Base-by-base conservation (phyloP, 2,329 filamentous ascomycete species). In the Mycocentrospora acerina region DNA sequence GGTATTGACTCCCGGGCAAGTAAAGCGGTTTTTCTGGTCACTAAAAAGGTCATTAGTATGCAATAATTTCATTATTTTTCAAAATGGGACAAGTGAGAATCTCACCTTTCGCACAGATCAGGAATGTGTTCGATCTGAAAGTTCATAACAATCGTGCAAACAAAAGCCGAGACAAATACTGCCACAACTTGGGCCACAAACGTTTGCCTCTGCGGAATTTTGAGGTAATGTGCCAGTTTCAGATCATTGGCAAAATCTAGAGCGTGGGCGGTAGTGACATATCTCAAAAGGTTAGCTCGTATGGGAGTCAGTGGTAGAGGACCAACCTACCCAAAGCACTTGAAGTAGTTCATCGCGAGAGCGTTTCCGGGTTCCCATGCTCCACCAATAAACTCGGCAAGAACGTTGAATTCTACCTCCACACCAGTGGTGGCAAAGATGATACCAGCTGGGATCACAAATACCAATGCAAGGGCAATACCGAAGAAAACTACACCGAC, bases 121-220 rank as follows among this genome's bases (percentile, higher is more conserved):
- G 67, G 54, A 31, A 80, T 79, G 44, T 70, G 44, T 7, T 34
- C 58, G 62, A 78, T 70, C 55, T 77, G 74, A 50, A 68, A 72
- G 46, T 69, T 65, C 41, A 68, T 55, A 2, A 79, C 71, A 11
- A 71, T 74, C 3, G 73, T 71, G 44, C 72, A 75, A 28, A 78
- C 71, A 30, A 79, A 66, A 1, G 73, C 77, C 32, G 74, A 76
- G 14, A 79, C 62, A 14, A 81, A 66, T 2, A 77, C 82, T 24
- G 79, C 78, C 8, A 77, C 66, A 55, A 82, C 77, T 60, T 83
- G 80, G 1, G 78, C 79, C 15, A 70, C 64, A 49, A 83, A 83
- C 3, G 79, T 78, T 19, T 80, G 73, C 9, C 76, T 73, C 0
- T 80, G 80, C 4, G 80, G 79, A 13, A 83, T 80, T 66, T 81